These are phyloP conservation scores for Termitomyces sp. DNA, from an alignment of 768 basidiomycete genomes.

Conservation along the genomic window DNA sequence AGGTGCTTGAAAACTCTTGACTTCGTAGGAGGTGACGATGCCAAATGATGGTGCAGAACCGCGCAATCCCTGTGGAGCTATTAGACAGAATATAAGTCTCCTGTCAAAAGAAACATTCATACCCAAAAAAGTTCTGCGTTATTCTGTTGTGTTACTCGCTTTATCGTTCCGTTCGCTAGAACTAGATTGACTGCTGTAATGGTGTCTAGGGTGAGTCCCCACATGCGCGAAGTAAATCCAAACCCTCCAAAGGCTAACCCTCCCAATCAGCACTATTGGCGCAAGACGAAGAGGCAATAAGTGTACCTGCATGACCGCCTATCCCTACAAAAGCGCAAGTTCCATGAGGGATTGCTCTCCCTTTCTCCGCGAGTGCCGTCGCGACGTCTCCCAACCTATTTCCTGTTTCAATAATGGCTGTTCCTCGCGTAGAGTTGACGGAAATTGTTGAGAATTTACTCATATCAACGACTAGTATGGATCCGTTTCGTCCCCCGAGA, in stretches of 20 bases:
- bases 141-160: conserved; percentile 30
- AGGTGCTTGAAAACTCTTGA: conserved; percentile 20
- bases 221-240: conserved; percentile 45
- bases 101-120: neutral
- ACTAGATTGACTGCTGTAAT: conserved; percentile 39
- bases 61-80: conserved; percentile 14
- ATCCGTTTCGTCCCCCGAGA: conserved; percentile 19
- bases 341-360: conserved; percentile 50
- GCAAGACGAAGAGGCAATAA: neutral
- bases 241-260: conserved; percentile 41
- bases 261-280: neutral
- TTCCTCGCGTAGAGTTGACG: conserved; percentile 31
- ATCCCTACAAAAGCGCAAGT: conserved; percentile 51
- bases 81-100: neutral
- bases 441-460: conserved; percentile 36
- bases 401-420: conserved; percentile 41
- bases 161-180: conserved; percentile 43
- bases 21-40: conserved; percentile 18
- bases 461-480: conserved; percentile 42
- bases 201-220: conserved; percentile 50
- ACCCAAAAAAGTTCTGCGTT: conserved; percentile 45
- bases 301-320: conserved; percentile 44
- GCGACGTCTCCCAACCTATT: conserved; percentile 47
- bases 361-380: conserved; percentile 31
- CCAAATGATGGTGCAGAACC: conserved; percentile 23